phyloP scores from a whole-genome alignment of 768 basidiomycete genomes.

The Hemileccinum rubropunctum region DNA sequence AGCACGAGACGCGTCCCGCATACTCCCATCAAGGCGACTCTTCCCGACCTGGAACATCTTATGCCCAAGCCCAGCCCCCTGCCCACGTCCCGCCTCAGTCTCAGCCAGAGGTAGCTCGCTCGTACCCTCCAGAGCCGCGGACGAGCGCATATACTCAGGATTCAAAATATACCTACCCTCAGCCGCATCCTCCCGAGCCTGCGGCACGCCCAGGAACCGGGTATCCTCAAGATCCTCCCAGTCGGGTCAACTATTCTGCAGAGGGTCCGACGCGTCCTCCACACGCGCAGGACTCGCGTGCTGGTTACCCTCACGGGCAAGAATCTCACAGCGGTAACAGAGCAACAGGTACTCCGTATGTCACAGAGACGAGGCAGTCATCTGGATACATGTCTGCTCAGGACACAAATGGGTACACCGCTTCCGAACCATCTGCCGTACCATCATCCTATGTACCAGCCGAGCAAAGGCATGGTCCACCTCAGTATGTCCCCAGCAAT shows the following conservation, averaged over 20 bases:
- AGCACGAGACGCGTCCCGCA: conserved; percentile 19
- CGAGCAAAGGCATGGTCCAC: conserved; percentile 20
- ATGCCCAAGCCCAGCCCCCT: conserved; percentile 13
- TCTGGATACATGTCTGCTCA: conserved; percentile 16
- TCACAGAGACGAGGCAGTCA: conserved; percentile 20
- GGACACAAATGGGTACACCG: conserved; percentile 19
- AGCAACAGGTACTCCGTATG: conserved; percentile 3
- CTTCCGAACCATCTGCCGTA: conserved; percentile 14
- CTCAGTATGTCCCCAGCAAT: conserved; percentile 17
- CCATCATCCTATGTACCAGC: conserved; percentile 12
- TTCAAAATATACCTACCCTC: conserved; percentile 22
- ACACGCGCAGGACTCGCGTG: conserved; percentile 18
- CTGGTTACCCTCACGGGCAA: conserved; percentile 14
- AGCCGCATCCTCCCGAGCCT: conserved; percentile 17
- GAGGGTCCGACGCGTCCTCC: conserved; percentile 16
- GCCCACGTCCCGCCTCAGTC: conserved; percentile 8
- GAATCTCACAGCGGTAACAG: conserved; percentile 17
- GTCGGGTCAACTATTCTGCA: conserved; percentile 11
- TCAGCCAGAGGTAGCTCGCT: conserved; percentile 16
- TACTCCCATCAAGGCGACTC: conserved; percentile 21
- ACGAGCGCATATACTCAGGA: conserved; percentile 23
- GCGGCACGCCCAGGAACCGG: conserved; percentile 11
- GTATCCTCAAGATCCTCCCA: conserved; percentile 16
- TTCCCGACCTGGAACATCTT: conserved; percentile 22
- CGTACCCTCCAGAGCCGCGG: conserved; percentile 19